phyloP scores from a whole-genome alignment of 2,329 filamentous ascomycete species.

The Xylaria sp. region DNA sequence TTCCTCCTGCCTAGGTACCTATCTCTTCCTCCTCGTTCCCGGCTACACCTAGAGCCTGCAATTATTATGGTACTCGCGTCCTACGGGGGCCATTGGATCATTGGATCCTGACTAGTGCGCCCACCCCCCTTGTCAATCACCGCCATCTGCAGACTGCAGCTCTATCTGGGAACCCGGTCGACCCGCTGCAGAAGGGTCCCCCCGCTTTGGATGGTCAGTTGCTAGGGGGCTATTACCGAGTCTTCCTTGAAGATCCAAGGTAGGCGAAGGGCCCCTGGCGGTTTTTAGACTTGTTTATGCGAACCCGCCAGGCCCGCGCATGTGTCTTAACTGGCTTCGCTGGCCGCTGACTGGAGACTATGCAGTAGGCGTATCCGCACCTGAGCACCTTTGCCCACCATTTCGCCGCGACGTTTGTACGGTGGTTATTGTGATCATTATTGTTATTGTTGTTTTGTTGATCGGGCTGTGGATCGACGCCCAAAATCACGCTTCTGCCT shows the following conservation, averaged over 20 bases:
- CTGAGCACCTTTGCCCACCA: background rate
- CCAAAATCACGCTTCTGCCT: background rate
- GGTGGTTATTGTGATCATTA: background rate
- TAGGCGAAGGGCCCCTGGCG: background rate
- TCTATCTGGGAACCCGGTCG: background rate
- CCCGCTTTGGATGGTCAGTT: background rate
- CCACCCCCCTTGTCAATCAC: background rate
- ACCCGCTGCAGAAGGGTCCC: background rate
- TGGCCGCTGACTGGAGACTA: background rate
- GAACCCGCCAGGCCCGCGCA: too few species aligned
- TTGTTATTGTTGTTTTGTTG: background rate
- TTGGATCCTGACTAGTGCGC: background rate
- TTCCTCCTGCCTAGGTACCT: too few species aligned
- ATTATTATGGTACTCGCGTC: background rate
- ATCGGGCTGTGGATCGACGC: background rate
- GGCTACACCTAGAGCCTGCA: background rate
- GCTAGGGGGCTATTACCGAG: background rate
- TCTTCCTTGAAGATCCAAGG: background rate
- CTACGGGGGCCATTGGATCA: background rate
- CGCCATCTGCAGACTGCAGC: background rate
- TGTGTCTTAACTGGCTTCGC: background rate
- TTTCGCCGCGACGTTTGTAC: background rate
- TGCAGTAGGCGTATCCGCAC: conserved; percentile 1
- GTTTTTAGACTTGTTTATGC: background rate
- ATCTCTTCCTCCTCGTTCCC: too few species aligned